Evolutionary conservation across 2,329 filamentous ascomycete species (phyloP), one percentile per base, ranked within the genome.

Genomic region (Arthrobotrys megalospora): DNA sequence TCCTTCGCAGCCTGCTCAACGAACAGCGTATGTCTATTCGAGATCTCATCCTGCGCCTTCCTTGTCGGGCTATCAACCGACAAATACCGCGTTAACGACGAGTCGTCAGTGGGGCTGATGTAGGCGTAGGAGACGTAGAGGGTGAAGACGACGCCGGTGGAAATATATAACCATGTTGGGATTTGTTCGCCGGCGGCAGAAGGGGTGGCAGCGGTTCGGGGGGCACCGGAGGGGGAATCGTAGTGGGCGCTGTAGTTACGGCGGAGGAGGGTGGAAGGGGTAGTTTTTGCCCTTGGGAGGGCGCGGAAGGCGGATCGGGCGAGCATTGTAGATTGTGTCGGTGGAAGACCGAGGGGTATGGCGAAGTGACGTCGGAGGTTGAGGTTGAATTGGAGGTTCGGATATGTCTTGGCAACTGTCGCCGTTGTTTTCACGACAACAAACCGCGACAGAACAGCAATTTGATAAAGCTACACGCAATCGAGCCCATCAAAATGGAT

Each of bases 41-140:
- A 67, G 24, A 71, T 78, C 75, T 78, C 75, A 52, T 72, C 75
- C 45, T 78, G 60, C 19, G 62, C 67, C 52, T 78, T 63, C 28
- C 62, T 32, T 24, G 45, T 48, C 34, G 43, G 28, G 8, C 12
- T 48, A 48, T 62, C 62, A 8, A 36, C 47, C 21, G 75, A 72
- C 50, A 78, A 36, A 3, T 38, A 71, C 66, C 47, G 34, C 16
- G 75, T 67, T 12, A 78, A 47, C 19, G 62, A 34, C 7, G 75
- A 67, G 41, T 53, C 63, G 34, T 71, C 67, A 21, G 75, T 67
- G 5, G 75, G 75, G 38, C 70, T 62, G 63, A 78, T 62, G 28
- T 72, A 71, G 6, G 65, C 67, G 60, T 71, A 78, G 32, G 71
- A 41, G 34, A 58, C 67, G 75, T 78, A 78, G 50, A 65, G 38